Conservation (phyloP, 2,329 filamentous ascomycete genomes). For the Penicillium sp. region DNA sequence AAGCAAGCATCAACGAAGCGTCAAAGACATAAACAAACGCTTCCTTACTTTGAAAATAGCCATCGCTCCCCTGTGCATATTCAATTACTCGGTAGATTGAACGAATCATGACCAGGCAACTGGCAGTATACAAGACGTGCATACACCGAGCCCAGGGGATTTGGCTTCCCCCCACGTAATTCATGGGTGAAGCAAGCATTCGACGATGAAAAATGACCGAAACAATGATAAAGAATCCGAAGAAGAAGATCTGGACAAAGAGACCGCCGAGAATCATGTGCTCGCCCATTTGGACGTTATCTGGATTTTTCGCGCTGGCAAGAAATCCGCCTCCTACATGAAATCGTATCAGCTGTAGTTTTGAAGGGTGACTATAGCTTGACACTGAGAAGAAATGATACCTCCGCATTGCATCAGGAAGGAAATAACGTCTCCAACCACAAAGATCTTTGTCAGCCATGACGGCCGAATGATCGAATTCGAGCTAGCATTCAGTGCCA, state of each 20-base stretch:
- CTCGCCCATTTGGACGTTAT: constrained; percentile 19
- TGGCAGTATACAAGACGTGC: constrained; percentile 17
- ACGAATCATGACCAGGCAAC: constrained; percentile 18
- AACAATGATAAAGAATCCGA: constrained; percentile 22
- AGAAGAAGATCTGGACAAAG: constrained; percentile 25
- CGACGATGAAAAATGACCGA: constrained; percentile 24
- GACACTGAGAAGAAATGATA: not conserved
- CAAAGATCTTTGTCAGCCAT: constrained; percentile 32
- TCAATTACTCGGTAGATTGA: constrained; percentile 22
- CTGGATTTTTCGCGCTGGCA: constrained; percentile 13
- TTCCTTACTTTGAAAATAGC: constrained; percentile 19
- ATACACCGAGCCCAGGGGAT: constrained; percentile 20
- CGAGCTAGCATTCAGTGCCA: constrained; percentile 16
- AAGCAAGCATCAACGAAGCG: constrained; percentile 16
- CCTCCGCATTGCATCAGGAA: constrained; percentile 30
- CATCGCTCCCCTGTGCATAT: constrained; percentile 19
- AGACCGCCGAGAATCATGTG: constrained; percentile 25
- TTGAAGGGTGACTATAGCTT: not conserved
- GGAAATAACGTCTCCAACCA: constrained; percentile 27
- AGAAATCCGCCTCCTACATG: constrained; percentile 19
- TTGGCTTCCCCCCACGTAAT: not conserved
- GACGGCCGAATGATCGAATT: constrained; percentile 22
- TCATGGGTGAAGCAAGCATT: constrained; percentile 12
- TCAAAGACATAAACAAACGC: constrained; percentile 21
- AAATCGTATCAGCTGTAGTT: not conserved